Evolutionary conservation across 768 basidiomycete genomes (phyloP).

Genomic region (Amanita subjunquillea): DNA sequence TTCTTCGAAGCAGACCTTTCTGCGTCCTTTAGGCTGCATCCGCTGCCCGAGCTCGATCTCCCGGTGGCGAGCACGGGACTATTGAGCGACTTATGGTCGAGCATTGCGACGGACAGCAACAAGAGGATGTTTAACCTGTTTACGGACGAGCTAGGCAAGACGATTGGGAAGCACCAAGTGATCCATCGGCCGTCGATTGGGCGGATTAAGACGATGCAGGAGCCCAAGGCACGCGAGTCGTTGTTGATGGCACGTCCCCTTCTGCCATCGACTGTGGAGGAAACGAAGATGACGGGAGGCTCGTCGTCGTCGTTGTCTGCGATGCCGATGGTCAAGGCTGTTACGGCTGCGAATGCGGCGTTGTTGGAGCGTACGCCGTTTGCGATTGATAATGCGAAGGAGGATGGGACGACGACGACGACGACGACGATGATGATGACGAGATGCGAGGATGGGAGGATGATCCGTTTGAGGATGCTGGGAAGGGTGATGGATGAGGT

Average conservation of each 20-base stretch:
- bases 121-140: slow-evolving; percentile 89
- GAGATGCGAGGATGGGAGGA: slow-evolving; percentile 49
- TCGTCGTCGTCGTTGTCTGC: slow-evolving; percentile 47
- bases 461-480: slow-evolving; percentile 39
- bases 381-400: slow-evolving; percentile 91
- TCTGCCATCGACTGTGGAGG: too few species aligned
- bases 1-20: slow-evolving; percentile 94
- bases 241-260: slow-evolving; percentile 47
- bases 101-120: slow-evolving; percentile 85
- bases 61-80: slow-evolving; percentile 49
- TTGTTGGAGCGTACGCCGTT: slow-evolving; percentile 93
- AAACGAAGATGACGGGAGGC: too few species aligned
- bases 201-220: slow-evolving; percentile 72
- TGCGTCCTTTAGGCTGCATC: slow-evolving; percentile 74
- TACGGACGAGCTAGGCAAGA: slow-evolving; percentile 90
- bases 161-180: slow-evolving; percentile 89
- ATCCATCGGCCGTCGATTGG: slow-evolving; percentile 78
- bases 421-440: slow-evolving; percentile 30
- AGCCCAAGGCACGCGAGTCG: slow-evolving; percentile 83
- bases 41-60: slow-evolving; percentile 58
- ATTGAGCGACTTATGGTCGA: slow-evolving; percentile 79
- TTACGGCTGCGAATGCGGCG: too few species aligned
- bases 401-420: slow-evolving; percentile 66
- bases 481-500: slow-evolving; percentile 78
- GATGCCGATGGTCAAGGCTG: slow-evolving; percentile 61